A percentile compares a stretch with the other conserved stretches of the same genome.
Evolutionary conservation across 768 basidiomycete genomes (phyloP).

Genomic region (Thelephora ganbajun): DNA sequence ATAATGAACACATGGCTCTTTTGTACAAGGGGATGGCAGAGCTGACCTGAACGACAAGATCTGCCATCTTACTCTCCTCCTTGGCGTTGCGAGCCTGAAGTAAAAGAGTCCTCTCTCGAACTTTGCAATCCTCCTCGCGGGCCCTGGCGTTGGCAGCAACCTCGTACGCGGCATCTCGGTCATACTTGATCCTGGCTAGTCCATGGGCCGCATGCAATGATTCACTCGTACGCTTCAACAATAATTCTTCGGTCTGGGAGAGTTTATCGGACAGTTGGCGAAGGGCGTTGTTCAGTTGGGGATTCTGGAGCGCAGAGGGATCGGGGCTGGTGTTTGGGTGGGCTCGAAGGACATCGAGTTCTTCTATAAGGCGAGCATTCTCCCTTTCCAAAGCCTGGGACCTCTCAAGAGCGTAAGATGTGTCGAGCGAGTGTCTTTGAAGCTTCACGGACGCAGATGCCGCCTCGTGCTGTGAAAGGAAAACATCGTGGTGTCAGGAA

Average conservation of each 20-base stretch:
- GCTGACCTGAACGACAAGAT: slow-evolving; percentile 34
- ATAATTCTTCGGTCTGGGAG: slow-evolving; percentile 39
- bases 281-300: slow-evolving; percentile 53
- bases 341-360: slow-evolving; percentile 40
- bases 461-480: slow-evolving; percentile 50
- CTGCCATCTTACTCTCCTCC: slow-evolving; percentile 48
- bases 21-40: background rate
- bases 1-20: background rate
- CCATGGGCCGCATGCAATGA: slow-evolving; percentile 30
- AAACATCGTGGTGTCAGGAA: slow-evolving; percentile 15
- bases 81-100: slow-evolving; percentile 31
- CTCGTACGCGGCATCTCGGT: slow-evolving; percentile 38
- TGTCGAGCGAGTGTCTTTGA: slow-evolving; percentile 45
- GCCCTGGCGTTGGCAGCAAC: slow-evolving; percentile 38
- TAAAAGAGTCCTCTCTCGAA: slow-evolving; percentile 35
- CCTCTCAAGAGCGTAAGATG: slow-evolving; percentile 33
- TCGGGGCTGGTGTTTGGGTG: slow-evolving; percentile 30
- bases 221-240: slow-evolving; percentile 35
- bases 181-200: slow-evolving; percentile 24
- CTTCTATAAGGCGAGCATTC: slow-evolving; percentile 40
- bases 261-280: slow-evolving; percentile 59
- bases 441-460: slow-evolving; percentile 52
- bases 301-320: slow-evolving; percentile 24
- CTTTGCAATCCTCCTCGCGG: slow-evolving; percentile 37
- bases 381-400: slow-evolving; percentile 39